Conservation (phyloP, 169 alveolate genomes). For the Babesia bovis region DNA sequence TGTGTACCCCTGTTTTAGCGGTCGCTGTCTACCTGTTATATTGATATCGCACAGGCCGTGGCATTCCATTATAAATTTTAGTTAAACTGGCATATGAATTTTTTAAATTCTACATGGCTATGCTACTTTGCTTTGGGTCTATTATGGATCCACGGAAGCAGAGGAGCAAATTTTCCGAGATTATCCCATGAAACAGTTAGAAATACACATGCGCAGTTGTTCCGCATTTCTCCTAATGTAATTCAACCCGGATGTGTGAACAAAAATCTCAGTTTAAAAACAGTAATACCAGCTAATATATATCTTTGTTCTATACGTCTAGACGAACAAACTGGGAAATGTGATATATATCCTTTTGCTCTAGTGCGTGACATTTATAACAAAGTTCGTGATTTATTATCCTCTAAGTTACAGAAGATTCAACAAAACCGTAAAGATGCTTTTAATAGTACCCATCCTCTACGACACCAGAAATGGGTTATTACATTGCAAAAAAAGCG, state of each 20-base stretch:
- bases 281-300: not conserved
- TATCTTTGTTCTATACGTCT: not conserved
- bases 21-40: too few species aligned
- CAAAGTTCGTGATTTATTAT: too few species aligned
- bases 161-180: not conserved
- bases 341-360: too few species aligned
- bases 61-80: not conserved
- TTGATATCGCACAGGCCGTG: too few species aligned
- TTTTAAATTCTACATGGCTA: not conserved
- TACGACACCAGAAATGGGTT: conserved; percentile 57
- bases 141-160: not conserved
- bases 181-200: not conserved
- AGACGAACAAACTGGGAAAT: not conserved
- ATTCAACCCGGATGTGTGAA: not conserved
- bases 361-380: too few species aligned
- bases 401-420: not conserved
- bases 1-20: too few species aligned
- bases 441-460: conserved; percentile 41
- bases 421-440: conserved; percentile 23
- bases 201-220: not conserved
- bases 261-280: not conserved
- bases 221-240: not conserved
- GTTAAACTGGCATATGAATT: not conserved
- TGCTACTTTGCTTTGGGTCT: not conserved
- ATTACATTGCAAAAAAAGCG: conserved; percentile 6